Base-by-base conservation (phyloP, 805 yeast species). In the Candida cerambycidarum region DNA sequence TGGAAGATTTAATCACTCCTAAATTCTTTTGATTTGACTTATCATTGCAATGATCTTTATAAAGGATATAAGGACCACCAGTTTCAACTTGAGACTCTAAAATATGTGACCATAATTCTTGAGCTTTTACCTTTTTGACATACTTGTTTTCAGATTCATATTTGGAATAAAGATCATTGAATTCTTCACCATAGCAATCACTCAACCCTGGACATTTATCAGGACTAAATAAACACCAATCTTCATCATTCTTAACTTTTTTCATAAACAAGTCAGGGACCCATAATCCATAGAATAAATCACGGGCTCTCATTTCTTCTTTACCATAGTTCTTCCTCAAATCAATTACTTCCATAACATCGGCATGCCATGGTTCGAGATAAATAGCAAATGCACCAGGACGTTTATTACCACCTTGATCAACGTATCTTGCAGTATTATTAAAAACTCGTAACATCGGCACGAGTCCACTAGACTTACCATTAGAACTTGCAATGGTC, bases 381-480 rank as follows among this genome's bases (percentile, higher is more conserved):
- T 90, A 92, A 28, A 89, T 67, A 27, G 97, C 96, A 65, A 92
- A 86, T 3, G 99, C 99, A 48, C 98, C 98, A 0, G 99, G 99
- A 57, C 99, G 76, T 66, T 90, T 90, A 69, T 92, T 92, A 43
- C 98, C 98, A 49, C 99, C 99, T 73, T 92, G 99, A 57, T 92
- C 98, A 32, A 92, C 98, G 58, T 90, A 92, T 54, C 97, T 79
- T 14, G 99, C 98, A 18, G 98, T 89, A 67, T 89, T 85, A 71
- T 92, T 92, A 71, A 83, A 92, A 8, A 92, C 98, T 54, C 96
- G 80, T 19, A 92, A 71, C 97, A 92, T 89, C n/a, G 99, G 99
- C 32, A 90, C 83, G 38, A 92, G 68, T 29, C 99, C 99, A 54
- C 83, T 88, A 2, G 97, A 89, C 9, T 86, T 80, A 41, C 98